Percentiles rank a stretch among this genome's conserved stretches.
Evolutionary conservation across 345 rosid genomes (phyloP).

Genomic region (Camelina laxa): DNA sequence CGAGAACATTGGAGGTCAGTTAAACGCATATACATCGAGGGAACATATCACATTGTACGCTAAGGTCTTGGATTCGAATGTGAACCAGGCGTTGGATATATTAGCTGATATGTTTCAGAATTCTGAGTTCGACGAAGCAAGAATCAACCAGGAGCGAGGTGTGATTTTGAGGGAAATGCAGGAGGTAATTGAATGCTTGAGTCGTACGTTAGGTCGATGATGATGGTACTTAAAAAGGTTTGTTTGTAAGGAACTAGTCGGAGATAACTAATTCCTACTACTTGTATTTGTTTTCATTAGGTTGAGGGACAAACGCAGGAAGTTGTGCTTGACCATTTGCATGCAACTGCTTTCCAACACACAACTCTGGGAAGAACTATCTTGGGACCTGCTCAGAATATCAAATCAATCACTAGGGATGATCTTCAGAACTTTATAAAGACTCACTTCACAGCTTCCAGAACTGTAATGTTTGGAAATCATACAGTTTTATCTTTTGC

Average conservation of each 20-base stretch:
- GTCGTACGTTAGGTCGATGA: neutral
- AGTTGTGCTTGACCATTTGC: slow-evolving; percentile 89
- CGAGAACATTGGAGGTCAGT: slow-evolving; percentile 91
- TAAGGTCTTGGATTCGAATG: slow-evolving; percentile 77
- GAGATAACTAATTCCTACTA: neutral
- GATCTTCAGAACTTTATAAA: slow-evolving; percentile 78
- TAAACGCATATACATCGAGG: slow-evolving; percentile 89
- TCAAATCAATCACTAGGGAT: slow-evolving; percentile 70
- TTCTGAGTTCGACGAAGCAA: slow-evolving; percentile 59
- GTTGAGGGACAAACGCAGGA: slow-evolving; percentile 91
- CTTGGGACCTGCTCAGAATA: slow-evolving; percentile 84
- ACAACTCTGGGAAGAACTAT: slow-evolving; percentile 90
- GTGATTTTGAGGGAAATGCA: slow-evolving; percentile 76
- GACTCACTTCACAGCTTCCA: slow-evolving; percentile 91
- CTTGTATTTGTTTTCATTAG: slow-evolving; percentile 20
- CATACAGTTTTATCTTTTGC: neutral
- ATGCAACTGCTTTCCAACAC: slow-evolving; percentile 89
- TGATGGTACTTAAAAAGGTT: neutral
- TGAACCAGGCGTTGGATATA: slow-evolving; percentile 64
- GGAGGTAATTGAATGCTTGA: slow-evolving; percentile 49
- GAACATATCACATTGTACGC: slow-evolving; percentile 93
- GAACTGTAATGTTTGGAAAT: slow-evolving; percentile 60
- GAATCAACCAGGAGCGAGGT: slow-evolving; percentile 67
- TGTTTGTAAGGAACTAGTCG: neutral
- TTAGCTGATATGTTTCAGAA: slow-evolving; percentile 91